Percentiles rank a stretch among this genome's conserved stretches.
Conservation (phyloP, 768 basidiomycete genomes). For the Porpolomopsis calyptriformis region DNA sequence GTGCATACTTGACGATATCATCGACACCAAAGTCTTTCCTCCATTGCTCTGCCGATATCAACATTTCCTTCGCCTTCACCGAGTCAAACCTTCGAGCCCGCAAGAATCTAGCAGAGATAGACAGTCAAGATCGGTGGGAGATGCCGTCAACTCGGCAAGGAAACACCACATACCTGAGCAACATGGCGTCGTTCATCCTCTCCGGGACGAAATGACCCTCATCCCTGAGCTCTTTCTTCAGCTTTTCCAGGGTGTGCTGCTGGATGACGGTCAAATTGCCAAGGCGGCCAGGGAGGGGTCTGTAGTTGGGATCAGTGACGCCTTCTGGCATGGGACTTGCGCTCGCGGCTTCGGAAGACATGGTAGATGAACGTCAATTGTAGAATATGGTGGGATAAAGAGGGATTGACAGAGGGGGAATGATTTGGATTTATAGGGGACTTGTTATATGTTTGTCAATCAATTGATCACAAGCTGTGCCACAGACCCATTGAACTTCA, state of each 20-base stretch:
- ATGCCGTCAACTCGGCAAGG: background rate
- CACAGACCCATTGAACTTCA: no score
- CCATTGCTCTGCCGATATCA: slow-evolving; percentile 78
- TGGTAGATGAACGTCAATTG: no score
- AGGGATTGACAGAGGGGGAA: no score
- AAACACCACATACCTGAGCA: slow-evolving; percentile 43
- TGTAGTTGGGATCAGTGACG: slow-evolving; percentile 54
- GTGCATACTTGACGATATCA: slow-evolving; percentile 52
- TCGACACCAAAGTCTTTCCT: slow-evolving; percentile 77
- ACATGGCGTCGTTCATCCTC: slow-evolving; percentile 59
- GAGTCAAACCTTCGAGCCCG: slow-evolving; percentile 92
- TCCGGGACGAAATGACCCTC: slow-evolving; percentile 51
- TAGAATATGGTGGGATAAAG: background rate
- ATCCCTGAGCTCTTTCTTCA: slow-evolving; percentile 52
- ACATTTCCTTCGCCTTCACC: slow-evolving; percentile 71
- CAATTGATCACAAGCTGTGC: no score
- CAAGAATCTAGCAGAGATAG: slow-evolving; percentile 51
- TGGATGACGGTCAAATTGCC: slow-evolving; percentile 67
- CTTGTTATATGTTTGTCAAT: no score
- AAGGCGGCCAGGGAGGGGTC: slow-evolving; percentile 58
- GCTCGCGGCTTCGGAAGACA: slow-evolving; percentile 34
- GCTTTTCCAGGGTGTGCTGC: slow-evolving; percentile 53
- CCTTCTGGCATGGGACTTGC: slow-evolving; percentile 47
- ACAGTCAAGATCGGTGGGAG: background rate
- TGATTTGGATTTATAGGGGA: no score